phyloP scores from a whole-genome alignment of 257 asterid species.

The Solanum infundibuliforme region DNA sequence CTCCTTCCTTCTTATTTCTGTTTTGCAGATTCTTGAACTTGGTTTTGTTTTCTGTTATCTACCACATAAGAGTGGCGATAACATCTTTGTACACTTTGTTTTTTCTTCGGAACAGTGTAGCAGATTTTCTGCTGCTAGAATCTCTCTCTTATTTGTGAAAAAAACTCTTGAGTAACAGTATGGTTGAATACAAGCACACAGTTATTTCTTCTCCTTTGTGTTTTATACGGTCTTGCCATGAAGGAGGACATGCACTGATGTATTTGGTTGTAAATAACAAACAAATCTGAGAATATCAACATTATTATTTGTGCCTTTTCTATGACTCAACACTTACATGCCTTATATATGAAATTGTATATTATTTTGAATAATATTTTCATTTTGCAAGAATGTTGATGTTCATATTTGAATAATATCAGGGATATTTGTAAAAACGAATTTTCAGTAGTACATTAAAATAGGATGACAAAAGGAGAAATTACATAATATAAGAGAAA shows the following conservation, averaged over 20 bases:
- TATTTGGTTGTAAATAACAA: background rate
- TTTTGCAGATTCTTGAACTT: background rate
- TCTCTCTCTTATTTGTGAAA: background rate
- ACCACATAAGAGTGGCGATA: conserved; percentile 1
- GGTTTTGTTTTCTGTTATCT: background rate
- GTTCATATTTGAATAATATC: background rate
- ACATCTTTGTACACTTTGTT: background rate
- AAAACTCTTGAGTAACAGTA: background rate
- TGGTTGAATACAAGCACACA: background rate
- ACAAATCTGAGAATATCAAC: background rate
- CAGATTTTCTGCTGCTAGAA: conserved; percentile 1
- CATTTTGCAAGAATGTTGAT: background rate
- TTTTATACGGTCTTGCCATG: background rate
- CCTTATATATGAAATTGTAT: background rate
- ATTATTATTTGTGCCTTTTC: background rate
- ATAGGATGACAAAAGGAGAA: background rate
- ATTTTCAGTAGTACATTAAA: background rate
- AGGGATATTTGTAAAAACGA: background rate
- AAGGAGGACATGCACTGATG: background rate
- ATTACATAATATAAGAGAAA: background rate
- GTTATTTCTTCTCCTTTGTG: background rate
- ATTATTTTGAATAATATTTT: background rate
- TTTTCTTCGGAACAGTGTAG: background rate
- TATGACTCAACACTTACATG: background rate
- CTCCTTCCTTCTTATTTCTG: background rate